Percentiles rank a stretch among this genome's conserved stretches.
These are phyloP conservation scores for Calonectria pteridis DNA, from an alignment of 2,329 filamentous ascomycete genomes.

Conservation along the genomic window DNA sequence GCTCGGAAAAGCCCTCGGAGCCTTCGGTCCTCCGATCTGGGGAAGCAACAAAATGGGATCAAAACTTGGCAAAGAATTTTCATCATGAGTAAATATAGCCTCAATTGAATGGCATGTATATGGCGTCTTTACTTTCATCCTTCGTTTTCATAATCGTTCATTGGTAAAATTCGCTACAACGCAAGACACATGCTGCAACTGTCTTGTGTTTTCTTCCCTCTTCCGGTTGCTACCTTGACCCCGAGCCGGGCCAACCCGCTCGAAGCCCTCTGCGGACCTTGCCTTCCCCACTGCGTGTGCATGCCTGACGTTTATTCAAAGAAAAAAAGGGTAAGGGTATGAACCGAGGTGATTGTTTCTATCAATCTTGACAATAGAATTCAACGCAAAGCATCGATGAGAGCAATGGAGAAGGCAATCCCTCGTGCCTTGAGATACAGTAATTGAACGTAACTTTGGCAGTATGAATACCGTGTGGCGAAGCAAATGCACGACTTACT, in stretches of 20 bases:
- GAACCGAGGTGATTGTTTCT: no score
- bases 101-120: not conserved
- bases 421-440: no score
- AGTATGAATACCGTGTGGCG: no score
- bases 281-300: not conserved
- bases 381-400: no score
- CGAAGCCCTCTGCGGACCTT: not conserved
- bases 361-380: no score
- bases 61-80: not conserved
- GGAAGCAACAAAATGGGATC: not conserved
- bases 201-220: not conserved
- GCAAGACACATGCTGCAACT: not conserved
- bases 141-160: not conserved
- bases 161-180: not conserved
- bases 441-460: no score
- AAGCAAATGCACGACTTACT: no score
- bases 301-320: not conserved
- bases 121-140: not conserved
- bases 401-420: no score
- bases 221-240: conserved; percentile 33
- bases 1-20: conserved; percentile 43
- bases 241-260: not conserved
- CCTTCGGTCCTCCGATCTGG: conserved; percentile 44
- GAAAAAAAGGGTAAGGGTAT: no score
- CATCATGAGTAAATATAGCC: not conserved